Evolutionary conservation across 2,329 filamentous ascomycete species (phyloP).

Genomic region (Grosmannia serpens): DNA sequence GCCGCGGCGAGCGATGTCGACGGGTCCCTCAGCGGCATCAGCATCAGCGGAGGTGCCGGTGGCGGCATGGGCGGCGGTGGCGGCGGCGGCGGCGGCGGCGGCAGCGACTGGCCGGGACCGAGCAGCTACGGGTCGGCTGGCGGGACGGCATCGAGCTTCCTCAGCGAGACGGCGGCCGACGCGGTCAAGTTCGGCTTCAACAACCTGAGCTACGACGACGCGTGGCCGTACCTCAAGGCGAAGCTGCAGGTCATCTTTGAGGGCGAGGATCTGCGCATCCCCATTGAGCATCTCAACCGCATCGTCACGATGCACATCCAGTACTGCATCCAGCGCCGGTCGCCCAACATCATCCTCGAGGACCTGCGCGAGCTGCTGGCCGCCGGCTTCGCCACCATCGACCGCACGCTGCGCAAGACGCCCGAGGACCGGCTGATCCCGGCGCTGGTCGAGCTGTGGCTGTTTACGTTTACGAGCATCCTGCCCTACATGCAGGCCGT

Average conservation of each 20-base stretch:
- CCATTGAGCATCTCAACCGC: slow-evolving; percentile 73
- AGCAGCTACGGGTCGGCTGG: slow-evolving; percentile 34
- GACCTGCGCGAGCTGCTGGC: slow-evolving; percentile 63
- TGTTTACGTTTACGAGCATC: slow-evolving; percentile 81
- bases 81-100: slow-evolving; percentile 16
- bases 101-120: slow-evolving; percentile 38
- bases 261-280: slow-evolving; percentile 66
- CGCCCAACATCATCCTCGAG: slow-evolving; percentile 60
- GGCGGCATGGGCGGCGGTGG: slow-evolving; percentile 17
- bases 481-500: slow-evolving; percentile 92
- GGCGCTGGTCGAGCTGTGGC: slow-evolving; percentile 85
- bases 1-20: neutral
- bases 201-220: slow-evolving; percentile 64
- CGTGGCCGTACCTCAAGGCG: slow-evolving; percentile 70
- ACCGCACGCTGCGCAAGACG: slow-evolving; percentile 67
- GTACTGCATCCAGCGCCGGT: slow-evolving; percentile 62
- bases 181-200: slow-evolving; percentile 51
- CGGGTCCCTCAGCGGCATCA: slow-evolving; percentile 16
- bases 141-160: slow-evolving; percentile 29
- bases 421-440: slow-evolving; percentile 84
- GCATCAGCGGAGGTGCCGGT: slow-evolving; percentile 20
- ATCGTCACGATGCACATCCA: slow-evolving; percentile 70
- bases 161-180: slow-evolving; percentile 38
- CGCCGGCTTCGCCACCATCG: slow-evolving; percentile 78
- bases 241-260: slow-evolving; percentile 70